phyloP scores from a whole-genome alignment of 306 rosid species.

The Hippophae tibetana region DNA sequence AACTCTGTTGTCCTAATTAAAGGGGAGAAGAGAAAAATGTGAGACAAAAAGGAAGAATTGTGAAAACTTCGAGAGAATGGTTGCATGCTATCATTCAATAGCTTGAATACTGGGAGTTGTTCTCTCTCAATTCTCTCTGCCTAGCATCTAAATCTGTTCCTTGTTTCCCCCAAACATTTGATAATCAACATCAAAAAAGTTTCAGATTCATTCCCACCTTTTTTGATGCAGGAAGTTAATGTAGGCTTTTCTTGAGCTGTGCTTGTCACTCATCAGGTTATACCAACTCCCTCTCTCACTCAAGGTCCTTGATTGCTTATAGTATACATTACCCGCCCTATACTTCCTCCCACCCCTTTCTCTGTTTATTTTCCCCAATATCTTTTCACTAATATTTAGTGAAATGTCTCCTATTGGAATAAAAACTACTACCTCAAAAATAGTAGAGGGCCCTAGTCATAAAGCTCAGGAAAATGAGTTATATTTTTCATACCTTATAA shows the following conservation, averaged over 20 bases:
- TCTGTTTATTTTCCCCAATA: not conserved
- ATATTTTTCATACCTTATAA: slow-evolving; percentile 48
- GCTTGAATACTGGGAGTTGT: too few species aligned
- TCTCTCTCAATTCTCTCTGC: too few species aligned
- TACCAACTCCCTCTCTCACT: too few species aligned
- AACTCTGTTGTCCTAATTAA: slow-evolving; percentile 75
- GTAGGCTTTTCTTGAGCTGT: too few species aligned
- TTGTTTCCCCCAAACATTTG: too few species aligned
- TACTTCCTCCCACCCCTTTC: not conserved
- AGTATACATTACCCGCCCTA: too few species aligned
- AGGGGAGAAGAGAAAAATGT: not conserved
- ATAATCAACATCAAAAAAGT: too few species aligned
- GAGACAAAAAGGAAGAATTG: slow-evolving; percentile 2
- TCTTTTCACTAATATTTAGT: not conserved
- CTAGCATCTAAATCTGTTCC: too few species aligned
- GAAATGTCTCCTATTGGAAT: not conserved
- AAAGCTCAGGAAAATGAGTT: not conserved
- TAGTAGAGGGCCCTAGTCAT: not conserved
- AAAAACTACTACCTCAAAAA: not conserved
- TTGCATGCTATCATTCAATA: not conserved
- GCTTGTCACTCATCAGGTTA: too few species aligned
- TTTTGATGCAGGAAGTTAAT: too few species aligned
- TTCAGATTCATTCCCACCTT: too few species aligned
- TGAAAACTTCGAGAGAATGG: slow-evolving; percentile 14
- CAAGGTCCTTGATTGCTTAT: too few species aligned